Evolutionary conservation across 768 basidiomycete species (phyloP).

Genomic region (Asterophora lycoperdoides): DNA sequence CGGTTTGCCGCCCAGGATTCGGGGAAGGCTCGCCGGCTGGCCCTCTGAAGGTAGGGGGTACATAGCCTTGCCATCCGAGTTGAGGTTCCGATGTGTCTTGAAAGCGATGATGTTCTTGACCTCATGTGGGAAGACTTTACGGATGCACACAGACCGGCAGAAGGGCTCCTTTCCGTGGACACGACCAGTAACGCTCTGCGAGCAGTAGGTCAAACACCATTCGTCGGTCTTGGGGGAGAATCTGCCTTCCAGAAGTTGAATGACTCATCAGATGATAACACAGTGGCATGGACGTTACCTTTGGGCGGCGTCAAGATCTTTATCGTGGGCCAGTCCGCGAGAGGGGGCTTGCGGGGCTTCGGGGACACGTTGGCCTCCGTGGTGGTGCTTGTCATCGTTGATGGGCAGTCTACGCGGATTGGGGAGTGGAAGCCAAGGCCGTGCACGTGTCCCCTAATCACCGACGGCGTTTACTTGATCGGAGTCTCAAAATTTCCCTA

Average conservation of each 20-base stretch:
- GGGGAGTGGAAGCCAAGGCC: not conserved
- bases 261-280: not conserved
- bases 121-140: slow-evolving; percentile 65
- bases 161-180: slow-evolving; percentile 45
- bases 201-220: slow-evolving; percentile 60
- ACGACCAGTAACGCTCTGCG: slow-evolving; percentile 53
- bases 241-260: slow-evolving; percentile 34
- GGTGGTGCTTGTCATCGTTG: slow-evolving; percentile 3
- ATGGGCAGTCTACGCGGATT: not conserved
- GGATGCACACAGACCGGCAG: slow-evolving; percentile 59
- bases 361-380: slow-evolving; percentile 19
- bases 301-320: slow-evolving; percentile 52
- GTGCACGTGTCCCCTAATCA: slow-evolving; percentile 10
- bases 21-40: slow-evolving; percentile 45
- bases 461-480: slow-evolving; percentile 13
- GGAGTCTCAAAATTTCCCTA: slow-evolving; percentile 21
- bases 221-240: slow-evolving; percentile 60
- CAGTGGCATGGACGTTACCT: slow-evolving; percentile 27
- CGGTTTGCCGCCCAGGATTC: slow-evolving; percentile 39
- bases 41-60: slow-evolving; percentile 68
- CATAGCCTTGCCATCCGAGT: slow-evolving; percentile 42
- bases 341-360: slow-evolving; percentile 33
- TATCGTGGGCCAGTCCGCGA: slow-evolving; percentile 47
- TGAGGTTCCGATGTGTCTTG: slow-evolving; percentile 39
- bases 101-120: slow-evolving; percentile 47